phyloP scores from a whole-genome alignment of 345 rosid species.

The Heritiera littoralis region DNA sequence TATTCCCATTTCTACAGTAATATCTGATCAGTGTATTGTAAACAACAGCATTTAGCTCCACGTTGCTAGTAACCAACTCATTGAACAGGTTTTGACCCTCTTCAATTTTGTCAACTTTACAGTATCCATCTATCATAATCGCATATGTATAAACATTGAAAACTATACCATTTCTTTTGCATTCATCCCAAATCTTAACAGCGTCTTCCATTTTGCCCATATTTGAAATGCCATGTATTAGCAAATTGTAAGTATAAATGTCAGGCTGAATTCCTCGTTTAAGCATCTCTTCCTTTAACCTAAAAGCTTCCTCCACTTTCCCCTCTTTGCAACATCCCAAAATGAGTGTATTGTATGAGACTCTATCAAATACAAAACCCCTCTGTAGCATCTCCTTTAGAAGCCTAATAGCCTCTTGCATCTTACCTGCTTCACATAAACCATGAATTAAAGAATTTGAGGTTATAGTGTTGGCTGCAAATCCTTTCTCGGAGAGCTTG shows the following conservation, averaged over 20 bases:
- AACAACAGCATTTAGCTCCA: constrained; percentile 55
- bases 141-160: constrained; percentile 63
- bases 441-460: constrained; percentile 83
- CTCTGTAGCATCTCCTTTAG: constrained; percentile 53
- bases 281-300: constrained; percentile 65
- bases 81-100: constrained; percentile 61
- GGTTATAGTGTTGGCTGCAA: constrained; percentile 46
- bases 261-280: constrained; percentile 64
- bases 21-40: constrained; percentile 62
- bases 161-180: constrained; percentile 45
- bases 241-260: constrained; percentile 54
- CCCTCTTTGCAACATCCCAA: constrained; percentile 52
- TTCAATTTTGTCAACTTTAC: constrained; percentile 65
- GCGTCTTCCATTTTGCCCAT: constrained; percentile 65
- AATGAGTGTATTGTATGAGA: constrained; percentile 65
- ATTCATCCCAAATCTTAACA: constrained; percentile 56
- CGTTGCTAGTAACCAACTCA: constrained; percentile 45
- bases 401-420: constrained; percentile 54
- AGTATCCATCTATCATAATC: constrained; percentile 71
- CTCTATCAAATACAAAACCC: constrained; percentile 51
- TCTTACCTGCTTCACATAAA: constrained; percentile 60
- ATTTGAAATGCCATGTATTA: constrained; percentile 55
- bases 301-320: constrained; percentile 57
- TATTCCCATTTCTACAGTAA: constrained; percentile 55
- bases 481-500: constrained; percentile 47